phyloP scores from a whole-genome alignment of 2,329 filamentous ascomycete species.

The Fusarium liriodendri region DNA sequence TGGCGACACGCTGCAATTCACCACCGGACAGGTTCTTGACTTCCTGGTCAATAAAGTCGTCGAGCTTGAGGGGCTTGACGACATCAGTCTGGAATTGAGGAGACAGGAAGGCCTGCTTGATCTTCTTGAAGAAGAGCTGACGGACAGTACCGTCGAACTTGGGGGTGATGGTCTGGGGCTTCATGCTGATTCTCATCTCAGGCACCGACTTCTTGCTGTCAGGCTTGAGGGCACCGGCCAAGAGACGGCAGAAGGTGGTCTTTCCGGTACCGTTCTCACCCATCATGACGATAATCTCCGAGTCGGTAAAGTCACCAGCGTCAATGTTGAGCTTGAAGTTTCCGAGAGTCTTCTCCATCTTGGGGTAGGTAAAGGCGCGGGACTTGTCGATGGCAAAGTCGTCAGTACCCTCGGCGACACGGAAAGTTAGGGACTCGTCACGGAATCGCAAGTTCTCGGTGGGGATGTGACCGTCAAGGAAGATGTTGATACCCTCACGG shows the following conservation, averaged over 20 bases:
- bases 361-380: slow-evolving; percentile 87
- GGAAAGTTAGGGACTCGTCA: slow-evolving; percentile 96
- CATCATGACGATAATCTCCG: slow-evolving; percentile 99
- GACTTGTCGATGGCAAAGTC: slow-evolving; percentile 88
- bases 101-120: slow-evolving; percentile 94
- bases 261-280: slow-evolving; percentile 99
- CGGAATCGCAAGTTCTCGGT: slow-evolving; percentile 99
- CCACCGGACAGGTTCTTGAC: slow-evolving; percentile 99
- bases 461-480: slow-evolving; percentile 97
- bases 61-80: slow-evolving; percentile 98
- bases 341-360: slow-evolving; percentile 93
- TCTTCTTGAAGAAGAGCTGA: slow-evolving; percentile 99
- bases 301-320: slow-evolving; percentile 90
- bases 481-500: slow-evolving; percentile 99
- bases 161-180: slow-evolving; percentile 98
- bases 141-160: slow-evolving; percentile 98
- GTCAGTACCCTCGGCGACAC: slow-evolving; percentile 88
- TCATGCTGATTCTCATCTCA: slow-evolving; percentile 98
- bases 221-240: slow-evolving; percentile 93
- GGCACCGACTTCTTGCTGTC: slow-evolving; percentile 83
- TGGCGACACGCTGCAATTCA: slow-evolving; percentile 99
- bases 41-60: slow-evolving; percentile 99
- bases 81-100: slow-evolving; percentile 99
- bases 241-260: slow-evolving; percentile 97
- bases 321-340: slow-evolving; percentile 88